phyloP scores from a whole-genome alignment of 2,329 filamentous ascomycete genomes.

The Pestalotiopsis fici region DNA sequence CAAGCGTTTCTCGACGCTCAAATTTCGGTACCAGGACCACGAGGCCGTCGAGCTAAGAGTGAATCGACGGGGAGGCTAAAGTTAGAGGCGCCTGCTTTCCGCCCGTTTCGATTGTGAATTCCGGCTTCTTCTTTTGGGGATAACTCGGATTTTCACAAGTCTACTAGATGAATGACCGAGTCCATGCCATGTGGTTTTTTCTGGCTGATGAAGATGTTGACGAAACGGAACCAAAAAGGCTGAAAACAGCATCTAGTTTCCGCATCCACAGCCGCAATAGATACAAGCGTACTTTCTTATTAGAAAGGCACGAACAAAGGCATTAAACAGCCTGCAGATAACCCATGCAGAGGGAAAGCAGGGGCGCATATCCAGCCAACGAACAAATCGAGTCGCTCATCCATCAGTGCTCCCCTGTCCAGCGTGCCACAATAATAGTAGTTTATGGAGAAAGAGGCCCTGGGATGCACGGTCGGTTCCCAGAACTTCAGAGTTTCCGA shows the following conservation, averaged over 20 bases:
- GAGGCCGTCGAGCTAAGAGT: background rate
- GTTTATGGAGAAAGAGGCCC: background rate
- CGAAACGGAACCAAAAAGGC: too few relatives aligned
- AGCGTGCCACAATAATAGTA: background rate
- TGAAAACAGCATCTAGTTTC: background rate
- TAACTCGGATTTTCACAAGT: background rate
- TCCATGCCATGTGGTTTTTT: too few relatives aligned
- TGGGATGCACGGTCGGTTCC: background rate
- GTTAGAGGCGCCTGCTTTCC: background rate
- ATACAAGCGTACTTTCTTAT: background rate
- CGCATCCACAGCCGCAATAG: background rate
- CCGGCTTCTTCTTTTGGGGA: background rate
- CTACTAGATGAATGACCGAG: background rate
- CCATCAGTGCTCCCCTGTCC: background rate
- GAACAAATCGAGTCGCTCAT: background rate
- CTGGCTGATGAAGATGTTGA: too few relatives aligned
- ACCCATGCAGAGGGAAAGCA: background rate
- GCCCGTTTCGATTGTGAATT: background rate
- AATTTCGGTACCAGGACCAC: background rate
- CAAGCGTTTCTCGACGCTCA: background rate
- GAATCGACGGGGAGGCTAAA: background rate
- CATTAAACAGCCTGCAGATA: background rate
- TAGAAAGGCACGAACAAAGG: background rate
- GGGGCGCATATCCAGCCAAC: background rate
- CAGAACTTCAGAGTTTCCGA: background rate